Evolutionary conservation across 1,284 basidiomycete genomes (phyloP).

Genomic region (Apiotrichum brassicae): DNA sequence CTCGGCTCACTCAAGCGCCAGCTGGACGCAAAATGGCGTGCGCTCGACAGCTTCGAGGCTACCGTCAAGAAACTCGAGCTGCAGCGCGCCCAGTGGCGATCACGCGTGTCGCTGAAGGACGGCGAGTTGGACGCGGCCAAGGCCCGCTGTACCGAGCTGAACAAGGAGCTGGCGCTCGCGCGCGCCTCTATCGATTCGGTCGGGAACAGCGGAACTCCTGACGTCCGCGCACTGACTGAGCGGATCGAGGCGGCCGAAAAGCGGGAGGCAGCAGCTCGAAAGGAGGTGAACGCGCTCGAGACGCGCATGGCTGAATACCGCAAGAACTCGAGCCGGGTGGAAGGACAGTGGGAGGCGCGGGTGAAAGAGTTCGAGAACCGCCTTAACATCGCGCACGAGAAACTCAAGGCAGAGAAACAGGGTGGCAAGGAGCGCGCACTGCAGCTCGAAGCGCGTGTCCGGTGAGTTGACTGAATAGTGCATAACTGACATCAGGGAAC

Average conservation of each 20-base stretch:
- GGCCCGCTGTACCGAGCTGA: slow-evolving; percentile 70
- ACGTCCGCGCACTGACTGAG: slow-evolving; percentile 56
- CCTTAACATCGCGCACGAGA: slow-evolving; percentile 80
- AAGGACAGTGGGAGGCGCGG: slow-evolving; percentile 83
- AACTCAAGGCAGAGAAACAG: slow-evolving; percentile 88
- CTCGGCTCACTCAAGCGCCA: slow-evolving; percentile 69
- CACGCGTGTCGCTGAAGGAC: slow-evolving; percentile 73
- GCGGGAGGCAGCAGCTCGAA: slow-evolving; percentile 68
- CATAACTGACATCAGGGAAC: slow-evolving; percentile 24
- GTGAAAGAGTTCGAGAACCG: slow-evolving; percentile 85
- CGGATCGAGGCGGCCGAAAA: slow-evolving; percentile 76
- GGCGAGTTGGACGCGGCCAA: slow-evolving; percentile 80
- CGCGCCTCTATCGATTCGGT: slow-evolving; percentile 54
- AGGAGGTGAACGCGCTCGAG: slow-evolving; percentile 73
- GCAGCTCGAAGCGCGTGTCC: slow-evolving; percentile 48
- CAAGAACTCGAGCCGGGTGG: slow-evolving; percentile 61
- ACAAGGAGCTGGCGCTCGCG: slow-evolving; percentile 27
- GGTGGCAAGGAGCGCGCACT: slow-evolving; percentile 75
- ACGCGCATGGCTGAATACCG: slow-evolving; percentile 70
- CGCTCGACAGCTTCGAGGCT: slow-evolving; percentile 87
- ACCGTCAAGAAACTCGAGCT: slow-evolving; percentile 79
- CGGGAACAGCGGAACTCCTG: not conserved
- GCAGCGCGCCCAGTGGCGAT: slow-evolving; percentile 77
- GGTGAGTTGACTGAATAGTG: slow-evolving; percentile 29
- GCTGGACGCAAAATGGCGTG: slow-evolving; percentile 80